Base-by-base conservation (phyloP, 352 stramenopile species). In the Pythium aristosporum region DNA sequence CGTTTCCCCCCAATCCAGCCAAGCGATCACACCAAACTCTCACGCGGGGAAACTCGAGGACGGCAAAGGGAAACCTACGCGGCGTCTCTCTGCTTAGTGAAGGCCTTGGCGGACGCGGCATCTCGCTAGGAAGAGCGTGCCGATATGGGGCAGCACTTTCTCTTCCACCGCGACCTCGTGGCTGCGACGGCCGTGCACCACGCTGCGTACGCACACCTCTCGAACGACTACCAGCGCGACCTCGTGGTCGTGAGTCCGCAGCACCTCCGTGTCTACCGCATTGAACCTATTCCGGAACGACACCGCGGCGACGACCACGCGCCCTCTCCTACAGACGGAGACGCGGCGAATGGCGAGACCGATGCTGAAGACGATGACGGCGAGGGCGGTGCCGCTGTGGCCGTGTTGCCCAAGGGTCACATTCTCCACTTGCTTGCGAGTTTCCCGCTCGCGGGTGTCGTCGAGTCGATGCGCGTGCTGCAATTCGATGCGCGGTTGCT, bases 161-260 rank as follows among this genome's bases (percentile, higher is more conserved):
- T 95, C 48, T 80, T 90, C 52, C 84, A 95, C 58, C 82, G 84
- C 59, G 87, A 95, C 61, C 70, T 95, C 13, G 82, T 95, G 57
- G 71, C 84, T 7, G 80, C 84, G 52, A 93, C 87, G 42, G 82
- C 84, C 18, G 82, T 95, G 54, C 84, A 92, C 52, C 79, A 91
- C 72, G 75, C 85, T 13, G 77, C 79, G 16, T 73, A 84, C 69
- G 80, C 83, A 20, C 74, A 77, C n/a, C 67, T 93, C 23, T 85
- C 79, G 15, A 91, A 76, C 69, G 82, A 94, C 68, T 44, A 71
- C 30, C 77, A 90, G 55, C 59, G 69, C 11, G 87, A 96, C 52
- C 71, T 96, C 47, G 79, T 96, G 52, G 72, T 94, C 59, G 65
- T 87, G 23, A 80, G 82, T 20, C 85, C 87, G 15, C 80, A 96